Conservation (phyloP, 768 basidiomycete genomes). For the Hysterangium stoloniferum region DNA sequence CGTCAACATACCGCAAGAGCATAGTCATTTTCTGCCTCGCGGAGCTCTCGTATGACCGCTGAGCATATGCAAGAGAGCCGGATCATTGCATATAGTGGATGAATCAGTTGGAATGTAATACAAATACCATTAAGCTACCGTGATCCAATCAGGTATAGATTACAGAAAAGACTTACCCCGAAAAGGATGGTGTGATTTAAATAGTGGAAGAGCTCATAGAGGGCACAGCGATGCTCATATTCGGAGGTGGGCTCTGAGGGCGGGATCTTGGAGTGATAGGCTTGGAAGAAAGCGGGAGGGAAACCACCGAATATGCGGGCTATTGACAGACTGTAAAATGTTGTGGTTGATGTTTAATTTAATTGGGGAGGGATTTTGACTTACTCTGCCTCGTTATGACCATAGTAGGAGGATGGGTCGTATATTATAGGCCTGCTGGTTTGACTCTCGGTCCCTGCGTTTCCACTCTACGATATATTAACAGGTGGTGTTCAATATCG, state of each 20-base stretch:
- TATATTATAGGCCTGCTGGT: conserved; percentile 61
- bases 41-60: conserved; percentile 11
- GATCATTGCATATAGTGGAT: not conserved
- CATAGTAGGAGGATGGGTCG: conserved; percentile 73
- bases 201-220: conserved; percentile 80
- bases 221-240: conserved; percentile 52
- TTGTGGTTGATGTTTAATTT: conserved; percentile 2
- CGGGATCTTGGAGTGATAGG: conserved; percentile 55
- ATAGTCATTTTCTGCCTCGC: conserved; percentile 6
- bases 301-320: conserved; percentile 78
- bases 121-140: not conserved
- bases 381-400: conserved; percentile 79
- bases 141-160: not conserved
- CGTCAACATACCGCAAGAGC: conserved; percentile 7
- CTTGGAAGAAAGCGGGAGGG: conserved; percentile 50
- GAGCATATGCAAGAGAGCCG: not conserved
- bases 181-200: conserved; percentile 76
- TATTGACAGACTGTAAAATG: conserved; percentile 53
- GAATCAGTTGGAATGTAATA: not conserved
- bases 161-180: conserved; percentile 43
- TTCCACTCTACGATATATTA: conserved; percentile 48
- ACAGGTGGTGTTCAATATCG: not conserved
- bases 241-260: conserved; percentile 59
- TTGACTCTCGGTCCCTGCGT: conserved; percentile 49
- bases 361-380: conserved; percentile 17